Evolutionary conservation across 2,329 filamentous ascomycete genomes (phyloP), one percentile per base, ranked within the genome.

Genomic region (Colletotrichum musicola): DNA sequence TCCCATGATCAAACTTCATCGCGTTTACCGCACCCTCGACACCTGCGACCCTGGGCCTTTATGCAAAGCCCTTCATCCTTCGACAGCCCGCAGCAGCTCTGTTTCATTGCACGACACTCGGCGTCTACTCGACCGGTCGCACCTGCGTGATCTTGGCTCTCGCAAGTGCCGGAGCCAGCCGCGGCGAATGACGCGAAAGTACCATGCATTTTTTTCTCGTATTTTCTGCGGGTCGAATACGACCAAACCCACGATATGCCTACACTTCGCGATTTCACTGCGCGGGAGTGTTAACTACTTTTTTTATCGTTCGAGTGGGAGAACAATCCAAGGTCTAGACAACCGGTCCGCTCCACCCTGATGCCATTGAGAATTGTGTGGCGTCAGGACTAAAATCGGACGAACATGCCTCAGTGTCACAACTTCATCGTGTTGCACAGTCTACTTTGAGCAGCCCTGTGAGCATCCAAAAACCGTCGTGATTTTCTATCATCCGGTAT

Each of bases 321-420:
- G 85, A 89, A 86, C 89, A 83, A 76, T 81, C 80, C 78, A 84
- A 79, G 87, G 88, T 86, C 87, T 89, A 89, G 88, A 90, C 88
- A 89, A 86, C 88, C 88, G 77, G 86, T 88, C 87, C 85, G 81
- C 84, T 90, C 88, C 88, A 89, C 88, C 88, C 88, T 88, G 87
- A 81, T 85, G 82, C 81, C 83, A 86, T 85, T 81, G 83, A 86
- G 69, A 10, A 69, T 60, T 79, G 83, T 89, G 85, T 85, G 86
- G 80, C 80, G 83, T 82, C 84, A 83, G 88, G 88, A 90, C 88
- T 90, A 89, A 84, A 84, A 84, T 82, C 83, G 85, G 87, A 86
- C 86, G 85, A 76, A 90, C 85, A 89, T 84, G 51, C 53, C 42
- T 10, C 30, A 10, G 30, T 22, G 27, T 59, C 27, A 49, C 18